Conservation (phyloP, 2,329 filamentous ascomycete species). For the Rhexocercosporidium sp. region DNA sequence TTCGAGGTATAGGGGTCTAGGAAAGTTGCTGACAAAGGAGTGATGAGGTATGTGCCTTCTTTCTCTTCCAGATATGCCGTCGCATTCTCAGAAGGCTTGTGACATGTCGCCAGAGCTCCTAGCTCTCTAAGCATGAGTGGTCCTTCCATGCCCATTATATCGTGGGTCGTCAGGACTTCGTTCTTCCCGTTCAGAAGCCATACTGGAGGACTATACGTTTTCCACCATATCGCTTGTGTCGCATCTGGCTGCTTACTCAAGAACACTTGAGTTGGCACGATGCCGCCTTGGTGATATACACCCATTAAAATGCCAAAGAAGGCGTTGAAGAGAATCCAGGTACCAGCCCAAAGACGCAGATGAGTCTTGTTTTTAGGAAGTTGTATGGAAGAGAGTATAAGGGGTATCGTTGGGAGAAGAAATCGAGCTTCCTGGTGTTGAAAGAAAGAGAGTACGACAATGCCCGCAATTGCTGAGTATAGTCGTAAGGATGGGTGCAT, state of each 20-base stretch:
- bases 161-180: slow-evolving; percentile 70
- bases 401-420: slow-evolving; percentile 73
- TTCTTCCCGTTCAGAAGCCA: slow-evolving; percentile 82
- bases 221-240: slow-evolving; percentile 77
- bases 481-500: slow-evolving; percentile 66
- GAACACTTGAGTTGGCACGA: slow-evolving; percentile 77
- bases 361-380: slow-evolving; percentile 61
- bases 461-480: slow-evolving; percentile 75
- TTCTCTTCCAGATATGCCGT: slow-evolving; percentile 62
- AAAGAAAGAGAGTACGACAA: slow-evolving; percentile 73
- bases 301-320: slow-evolving; percentile 76
- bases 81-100: slow-evolving; percentile 60
- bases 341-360: slow-evolving; percentile 59
- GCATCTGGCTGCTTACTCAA: slow-evolving; percentile 70
- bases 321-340: slow-evolving; percentile 74
- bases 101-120: slow-evolving; percentile 62
- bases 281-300: slow-evolving; percentile 80
- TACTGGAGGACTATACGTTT: slow-evolving; percentile 81
- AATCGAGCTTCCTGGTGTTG: slow-evolving; percentile 84
- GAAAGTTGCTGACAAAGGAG: slow-evolving; percentile 73
- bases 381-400: slow-evolving; percentile 76
- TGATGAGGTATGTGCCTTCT: slow-evolving; percentile 72
- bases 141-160: slow-evolving; percentile 75
- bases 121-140: slow-evolving; percentile 64
- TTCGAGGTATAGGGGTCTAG: slow-evolving; percentile 63